Evolutionary conservation across 2,329 filamentous ascomycete genomes (phyloP), one percentile per base, ranked within the genome.

Genomic region (Zymoseptoria brevis): DNA sequence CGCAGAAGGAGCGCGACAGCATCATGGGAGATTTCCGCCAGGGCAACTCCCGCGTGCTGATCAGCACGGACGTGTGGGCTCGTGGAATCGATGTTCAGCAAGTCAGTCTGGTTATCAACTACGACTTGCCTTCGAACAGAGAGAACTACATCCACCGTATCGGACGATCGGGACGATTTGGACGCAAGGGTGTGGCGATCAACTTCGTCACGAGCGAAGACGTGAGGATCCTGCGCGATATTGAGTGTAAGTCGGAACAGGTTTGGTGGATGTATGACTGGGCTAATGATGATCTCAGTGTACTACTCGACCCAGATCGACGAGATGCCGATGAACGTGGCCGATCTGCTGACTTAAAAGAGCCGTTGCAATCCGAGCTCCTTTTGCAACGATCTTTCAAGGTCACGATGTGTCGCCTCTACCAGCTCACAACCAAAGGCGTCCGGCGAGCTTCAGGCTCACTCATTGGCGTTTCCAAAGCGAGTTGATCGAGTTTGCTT

Each of bases 141-240:
- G 94, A 99, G 79, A 99, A 99, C 80, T 99, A 99, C 77, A 97
- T 99, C 76, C 94, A 99, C 80, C 88, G 94, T 69, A 99, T 99
- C 70, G 94, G 94, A 73, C 87, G 94, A 73, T 94, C 90, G 73
- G 94, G 94, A 68, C 86, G 94, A 67, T 99, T 99, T 71, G 94
- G 94, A 70, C 86, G 94, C 71, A 99, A 99, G 81, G 94, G 94
- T 83, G 94, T 99, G 66, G 94, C 94, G 45, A 99, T 99, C 82
- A 99, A 99, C 81, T 99, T 99, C 72, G 94, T 99, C 66, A 99
- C 94, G 2, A 95, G 89, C 72, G 94, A 99, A 70, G 94, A 99
- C 74, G 94, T 99, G 61, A 88, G 94, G 73, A 99, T 99, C 73
- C 82, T 99, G 70, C 86, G 94, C 67, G 94, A 99, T 74, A 99